Base-by-base conservation (phyloP, 495 filamentous ascomycete genomes). In the Penicillium egyptiacum region DNA sequence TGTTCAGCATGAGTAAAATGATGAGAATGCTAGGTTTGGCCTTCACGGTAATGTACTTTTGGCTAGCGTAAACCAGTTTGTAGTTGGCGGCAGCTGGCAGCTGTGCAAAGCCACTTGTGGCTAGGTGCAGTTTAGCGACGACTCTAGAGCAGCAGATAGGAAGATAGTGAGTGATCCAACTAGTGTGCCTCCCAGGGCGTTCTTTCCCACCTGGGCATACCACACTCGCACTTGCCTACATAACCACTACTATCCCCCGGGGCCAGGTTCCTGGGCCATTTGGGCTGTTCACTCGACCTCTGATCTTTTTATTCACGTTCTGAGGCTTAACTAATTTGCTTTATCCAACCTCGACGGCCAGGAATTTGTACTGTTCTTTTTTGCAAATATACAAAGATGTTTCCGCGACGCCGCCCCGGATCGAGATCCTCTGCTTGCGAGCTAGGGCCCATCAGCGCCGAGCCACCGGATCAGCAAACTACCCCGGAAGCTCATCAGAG, bases 171-270 rank as follows among this genome's bases (percentile, higher is more conserved):
- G n/a, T n/a, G n/a, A n/a, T n/a, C n/a, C n/a, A n/a, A n/a, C n/a
- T n/a, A n/a, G n/a, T n/a, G n/a, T n/a, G n/a, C n/a, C n/a, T n/a
- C n/a, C n/a, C n/a, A n/a, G n/a, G n/a, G n/a, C 7, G 47, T 42
- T 62, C 46, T 33, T 59, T 57, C 52, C 55, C 5, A 23, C n/a
- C n/a, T n/a, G n/a, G n/a, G n/a, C n/a, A n/a, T n/a, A n/a, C 55
- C 5, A 23, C n/a, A 41, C 14, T 47, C 10, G 33, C 41, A 47
- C 37, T 20, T 45, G 17, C 48, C 22, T 22, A 1, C n/a, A n/a
- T n/a, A n/a, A 33, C 8, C n/a, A 4, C 9, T 17, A 2, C 7
- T 10, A 9, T 37, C 16, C 17, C 10, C 11, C n/a, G 35, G 16
- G n/a, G 6, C 7, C 31, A n/a, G n/a, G n/a, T 7, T 25, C 5